Conservation (phyloP, 176 grass and related monocot species). For the Luzula sylvatica region DNA sequence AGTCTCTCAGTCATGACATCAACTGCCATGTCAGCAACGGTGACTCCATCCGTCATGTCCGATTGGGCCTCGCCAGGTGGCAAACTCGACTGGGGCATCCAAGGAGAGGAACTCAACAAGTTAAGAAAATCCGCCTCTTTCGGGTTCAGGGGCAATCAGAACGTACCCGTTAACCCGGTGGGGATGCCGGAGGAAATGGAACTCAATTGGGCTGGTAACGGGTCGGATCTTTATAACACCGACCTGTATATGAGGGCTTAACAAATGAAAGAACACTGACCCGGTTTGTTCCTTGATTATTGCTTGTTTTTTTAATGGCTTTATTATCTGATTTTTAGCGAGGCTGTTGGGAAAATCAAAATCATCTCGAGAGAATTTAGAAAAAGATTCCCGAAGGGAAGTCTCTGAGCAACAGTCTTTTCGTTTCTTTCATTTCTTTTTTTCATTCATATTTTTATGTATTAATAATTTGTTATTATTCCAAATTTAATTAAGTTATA, state of each 20-base stretch:
- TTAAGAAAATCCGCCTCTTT: conserved; percentile 88
- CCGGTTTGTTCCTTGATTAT: conserved; percentile 88
- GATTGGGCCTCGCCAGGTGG: conserved; percentile 85
- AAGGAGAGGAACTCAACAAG: conserved; percentile 94
- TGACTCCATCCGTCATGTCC: conserved; percentile 36
- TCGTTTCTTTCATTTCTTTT: conserved; percentile 22
- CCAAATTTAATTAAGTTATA: neutral
- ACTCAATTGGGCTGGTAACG: conserved; percentile 60
- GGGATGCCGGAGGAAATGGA: conserved; percentile 47
- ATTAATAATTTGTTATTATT: conserved; percentile 42
- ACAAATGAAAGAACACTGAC: conserved; percentile 49
- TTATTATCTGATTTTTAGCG: conserved; percentile 44
- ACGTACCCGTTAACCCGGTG: conserved; percentile 38
- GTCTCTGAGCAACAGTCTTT: conserved; percentile 42
- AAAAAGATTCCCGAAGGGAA: conserved; percentile 70
- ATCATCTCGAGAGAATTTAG: conserved; percentile 38
- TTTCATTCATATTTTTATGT: conserved; percentile 15
- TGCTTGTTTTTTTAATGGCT: conserved; percentile 73
- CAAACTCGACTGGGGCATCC: conserved; percentile 84
- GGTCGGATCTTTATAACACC: conserved; percentile 31
- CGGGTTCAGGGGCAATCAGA: conserved; percentile 38
- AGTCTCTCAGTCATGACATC: conserved; percentile 52
- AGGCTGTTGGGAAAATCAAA: conserved; percentile 38
- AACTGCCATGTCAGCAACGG: conserved; percentile 19
- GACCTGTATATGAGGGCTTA: conserved; percentile 70